Evolutionary conservation across 2,329 filamentous ascomycete genomes (phyloP).

Genomic region (Ophiostoma perfectum): DNA sequence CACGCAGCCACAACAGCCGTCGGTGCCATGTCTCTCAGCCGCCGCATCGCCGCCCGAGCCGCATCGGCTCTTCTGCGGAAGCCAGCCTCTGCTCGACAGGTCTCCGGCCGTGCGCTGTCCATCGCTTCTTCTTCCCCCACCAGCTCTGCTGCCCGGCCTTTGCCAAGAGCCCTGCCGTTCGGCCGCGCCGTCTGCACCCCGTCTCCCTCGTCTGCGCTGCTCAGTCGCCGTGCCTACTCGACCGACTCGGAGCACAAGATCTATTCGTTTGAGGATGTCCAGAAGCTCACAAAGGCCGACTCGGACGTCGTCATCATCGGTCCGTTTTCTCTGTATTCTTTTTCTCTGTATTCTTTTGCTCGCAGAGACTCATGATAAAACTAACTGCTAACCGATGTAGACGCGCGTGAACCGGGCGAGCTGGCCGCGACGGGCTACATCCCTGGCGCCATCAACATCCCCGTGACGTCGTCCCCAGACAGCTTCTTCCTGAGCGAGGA

Average conservation of each 20-base stretch:
- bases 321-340: slow-evolving; percentile 29
- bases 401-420: slow-evolving; percentile 69
- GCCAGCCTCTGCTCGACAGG: background rate
- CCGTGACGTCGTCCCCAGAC: slow-evolving; percentile 70
- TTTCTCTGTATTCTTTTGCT: background rate
- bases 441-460: slow-evolving; percentile 76
- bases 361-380: too few relatives aligned
- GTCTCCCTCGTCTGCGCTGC: background rate
- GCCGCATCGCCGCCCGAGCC: slow-evolving; percentile 14
- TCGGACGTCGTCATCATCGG: slow-evolving; percentile 44
- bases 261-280: slow-evolving; percentile 47
- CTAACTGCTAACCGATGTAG: slow-evolving; percentile 34
- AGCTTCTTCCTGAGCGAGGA: slow-evolving; percentile 68
- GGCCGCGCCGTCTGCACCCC: background rate
- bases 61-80: slow-evolving; percentile 18
- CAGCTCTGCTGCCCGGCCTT: background rate
- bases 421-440: slow-evolving; percentile 62
- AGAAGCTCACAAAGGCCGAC: slow-evolving; percentile 34
- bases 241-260: slow-evolving; percentile 35
- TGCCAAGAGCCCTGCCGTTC: background rate
- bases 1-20: too few relatives aligned
- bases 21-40: slow-evolving; percentile 1
- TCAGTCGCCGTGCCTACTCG: slow-evolving; percentile 31
- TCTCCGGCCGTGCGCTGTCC: background rate
- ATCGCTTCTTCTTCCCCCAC: background rate